phyloP scores from a whole-genome alignment of 108 stramenopile species.

The Cyclotella choctawhatcheeana region DNA sequence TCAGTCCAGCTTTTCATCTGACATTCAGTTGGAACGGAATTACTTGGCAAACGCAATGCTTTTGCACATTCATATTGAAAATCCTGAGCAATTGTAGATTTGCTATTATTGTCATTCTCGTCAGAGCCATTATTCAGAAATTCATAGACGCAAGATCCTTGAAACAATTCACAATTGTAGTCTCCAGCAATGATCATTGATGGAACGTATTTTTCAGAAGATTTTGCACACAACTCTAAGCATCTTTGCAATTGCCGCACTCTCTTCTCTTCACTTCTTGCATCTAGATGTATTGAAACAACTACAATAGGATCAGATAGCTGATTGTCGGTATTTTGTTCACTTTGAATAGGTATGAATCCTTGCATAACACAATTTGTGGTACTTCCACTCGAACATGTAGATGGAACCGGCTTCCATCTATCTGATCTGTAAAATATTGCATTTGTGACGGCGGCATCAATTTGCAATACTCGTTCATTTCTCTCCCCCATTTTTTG shows the following conservation, averaged over 20 bases:
- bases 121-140: too few species aligned
- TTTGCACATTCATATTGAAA: conserved; percentile 35
- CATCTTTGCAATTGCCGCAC: conserved; percentile 46
- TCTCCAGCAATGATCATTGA: conserved; percentile 58
- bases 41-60: conserved; percentile 31
- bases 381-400: conserved; percentile 24
- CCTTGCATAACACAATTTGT: conserved; percentile 39
- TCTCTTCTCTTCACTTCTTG: conserved; percentile 49
- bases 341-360: conserved; percentile 13
- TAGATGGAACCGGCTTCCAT: conserved; percentile 30
- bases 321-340: background rate
- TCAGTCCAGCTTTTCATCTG: conserved; percentile 51
- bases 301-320: conserved; percentile 46
- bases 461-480: conserved; percentile 42
- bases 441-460: conserved; percentile 57
- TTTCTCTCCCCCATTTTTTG: conserved; percentile 58
- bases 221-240: conserved; percentile 22
- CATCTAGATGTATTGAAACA: conserved; percentile 61
- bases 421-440: conserved; percentile 43
- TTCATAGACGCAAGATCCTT: conserved; percentile 50
- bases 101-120: conserved; percentile 2
- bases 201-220: conserved; percentile 9
- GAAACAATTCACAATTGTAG: conserved; percentile 53
- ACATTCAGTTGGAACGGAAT: conserved; percentile 19
- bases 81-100: background rate